phyloP scores from a whole-genome alignment of 306 rosid genomes.

The Corylus americana region DNA sequence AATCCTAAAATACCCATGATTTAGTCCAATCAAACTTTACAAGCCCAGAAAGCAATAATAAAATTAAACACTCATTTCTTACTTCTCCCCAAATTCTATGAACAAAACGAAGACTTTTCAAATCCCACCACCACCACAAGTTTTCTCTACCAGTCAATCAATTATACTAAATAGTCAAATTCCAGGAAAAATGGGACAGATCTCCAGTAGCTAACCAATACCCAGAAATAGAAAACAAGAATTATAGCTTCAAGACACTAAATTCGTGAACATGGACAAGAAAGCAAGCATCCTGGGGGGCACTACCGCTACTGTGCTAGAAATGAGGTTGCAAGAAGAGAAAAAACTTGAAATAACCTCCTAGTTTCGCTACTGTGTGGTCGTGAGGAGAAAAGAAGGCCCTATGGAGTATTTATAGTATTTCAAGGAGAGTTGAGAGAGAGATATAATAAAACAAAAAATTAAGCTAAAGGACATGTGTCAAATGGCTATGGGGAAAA shows the following conservation, averaged over 20 bases:
- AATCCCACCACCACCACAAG: background rate
- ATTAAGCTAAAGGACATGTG: no score
- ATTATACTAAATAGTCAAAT: background rate
- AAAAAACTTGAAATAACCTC: no score
- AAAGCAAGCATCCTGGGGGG: conserved; percentile 3
- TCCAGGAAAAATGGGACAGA: background rate
- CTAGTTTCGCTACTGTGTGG: no score
- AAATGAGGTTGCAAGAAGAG: no score
- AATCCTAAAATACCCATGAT: background rate
- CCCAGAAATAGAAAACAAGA: conserved; percentile 24
- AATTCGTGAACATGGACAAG: background rate
- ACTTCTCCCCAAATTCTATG: background rate
- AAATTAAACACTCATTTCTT: conserved; percentile 2
- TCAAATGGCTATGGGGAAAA: no score
- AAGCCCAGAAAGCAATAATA: background rate
- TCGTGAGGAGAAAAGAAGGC: no score
- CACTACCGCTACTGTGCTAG: background rate
- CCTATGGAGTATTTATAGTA: no score
- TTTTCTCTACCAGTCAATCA: conserved; percentile 7
- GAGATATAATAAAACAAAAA: no score
- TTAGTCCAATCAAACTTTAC: background rate
- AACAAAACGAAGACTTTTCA: background rate
- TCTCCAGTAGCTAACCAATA: background rate
- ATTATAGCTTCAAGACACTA: conserved; percentile 13
- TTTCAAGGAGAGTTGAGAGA: no score